Conservation (phyloP, 1,139 yeast genomes). For the Nakaseomyces glabratus region DNA sequence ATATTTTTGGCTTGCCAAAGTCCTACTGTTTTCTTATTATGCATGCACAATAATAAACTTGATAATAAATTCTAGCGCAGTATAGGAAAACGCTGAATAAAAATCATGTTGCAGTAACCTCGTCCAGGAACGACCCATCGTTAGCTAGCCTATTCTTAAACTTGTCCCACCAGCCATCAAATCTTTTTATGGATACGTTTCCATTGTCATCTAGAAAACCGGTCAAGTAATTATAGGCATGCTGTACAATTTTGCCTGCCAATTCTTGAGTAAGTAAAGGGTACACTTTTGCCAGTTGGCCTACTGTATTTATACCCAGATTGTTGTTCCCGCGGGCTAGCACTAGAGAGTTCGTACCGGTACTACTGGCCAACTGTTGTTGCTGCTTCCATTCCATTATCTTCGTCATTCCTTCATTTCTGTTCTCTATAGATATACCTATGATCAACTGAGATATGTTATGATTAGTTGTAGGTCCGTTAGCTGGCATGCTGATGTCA, state of each 20-base stretch:
- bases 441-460: slow-evolving; percentile 41
- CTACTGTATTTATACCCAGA: slow-evolving; percentile 27
- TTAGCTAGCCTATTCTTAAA: slow-evolving; percentile 64
- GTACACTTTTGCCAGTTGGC: slow-evolving; percentile 29
- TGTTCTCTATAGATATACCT: slow-evolving; percentile 84
- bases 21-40: too few relatives aligned
- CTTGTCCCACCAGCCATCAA: slow-evolving; percentile 95
- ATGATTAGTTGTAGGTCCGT: slow-evolving; percentile 24
- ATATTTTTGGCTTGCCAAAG: too few relatives aligned
- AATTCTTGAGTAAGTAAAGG: slow-evolving; percentile 39
- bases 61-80: too few relatives aligned
- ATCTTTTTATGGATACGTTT: slow-evolving; percentile 77
- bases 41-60: too few relatives aligned
- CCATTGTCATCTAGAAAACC: slow-evolving; percentile 75
- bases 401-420: slow-evolving; percentile 31
- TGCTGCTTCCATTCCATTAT: slow-evolving; percentile 25
- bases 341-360: slow-evolving; percentile 25
- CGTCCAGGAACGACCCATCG: slow-evolving; percentile 74
- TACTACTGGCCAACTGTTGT: slow-evolving; percentile 12
- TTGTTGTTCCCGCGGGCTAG: slow-evolving; percentile 20
- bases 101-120: slow-evolving; percentile 24
- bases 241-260: slow-evolving; percentile 81
- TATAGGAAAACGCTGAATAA: slow-evolving; percentile 1
- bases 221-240: slow-evolving; percentile 83
- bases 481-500: slow-evolving; percentile 17